phyloP scores from a whole-genome alignment of 2,329 filamentous ascomycete genomes.

The Aureobasidium sp. region DNA sequence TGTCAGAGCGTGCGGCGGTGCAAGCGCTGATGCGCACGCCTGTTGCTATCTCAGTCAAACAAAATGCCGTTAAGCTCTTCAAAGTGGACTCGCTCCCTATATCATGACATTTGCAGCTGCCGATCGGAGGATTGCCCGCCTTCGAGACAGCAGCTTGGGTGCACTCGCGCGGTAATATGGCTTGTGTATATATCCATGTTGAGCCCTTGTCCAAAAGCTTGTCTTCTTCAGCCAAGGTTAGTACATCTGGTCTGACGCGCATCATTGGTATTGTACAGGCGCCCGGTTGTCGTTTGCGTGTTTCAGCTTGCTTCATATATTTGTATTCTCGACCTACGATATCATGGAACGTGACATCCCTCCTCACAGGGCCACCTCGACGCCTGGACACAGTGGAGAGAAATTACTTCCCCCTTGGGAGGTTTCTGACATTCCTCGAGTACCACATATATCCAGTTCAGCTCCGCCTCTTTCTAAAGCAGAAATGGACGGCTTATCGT shows the following conservation, averaged over 20 bases:
- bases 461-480: neutral
- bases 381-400: neutral
- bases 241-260: neutral
- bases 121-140: neutral
- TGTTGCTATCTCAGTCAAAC: neutral
- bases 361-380: neutral
- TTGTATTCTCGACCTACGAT: neutral
- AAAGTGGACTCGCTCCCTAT: neutral
- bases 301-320: conserved; percentile 2
- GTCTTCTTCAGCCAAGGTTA: neutral
- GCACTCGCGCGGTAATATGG: neutral
- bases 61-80: neutral
- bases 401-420: conserved; percentile 6
- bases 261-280: neutral
- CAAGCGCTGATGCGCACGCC: conserved; percentile 7
- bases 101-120: neutral
- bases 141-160: neutral
- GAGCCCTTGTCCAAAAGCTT: neutral
- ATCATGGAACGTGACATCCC: neutral
- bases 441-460: neutral
- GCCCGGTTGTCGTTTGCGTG: neutral
- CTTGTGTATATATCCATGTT: neutral
- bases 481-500: neutral
- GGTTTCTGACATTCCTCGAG: neutral
- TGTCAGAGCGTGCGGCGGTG: neutral